These are phyloP conservation scores for Plasmodium cynomolgi DNA, from an alignment of 169 alveolate genomes.

Conservation along the genomic window DNA sequence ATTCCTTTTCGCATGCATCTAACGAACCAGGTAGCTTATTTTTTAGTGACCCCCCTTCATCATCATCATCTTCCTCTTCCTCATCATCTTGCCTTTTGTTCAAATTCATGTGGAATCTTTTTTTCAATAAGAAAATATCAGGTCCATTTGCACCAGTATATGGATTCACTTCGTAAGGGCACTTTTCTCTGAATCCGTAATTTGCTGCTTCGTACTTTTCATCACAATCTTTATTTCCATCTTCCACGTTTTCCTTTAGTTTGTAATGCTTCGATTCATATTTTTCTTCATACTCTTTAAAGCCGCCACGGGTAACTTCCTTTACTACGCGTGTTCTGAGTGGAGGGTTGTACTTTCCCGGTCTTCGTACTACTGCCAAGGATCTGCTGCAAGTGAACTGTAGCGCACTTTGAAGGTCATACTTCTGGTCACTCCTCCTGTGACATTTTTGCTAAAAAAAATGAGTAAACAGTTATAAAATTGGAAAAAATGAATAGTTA, in stretches of 20 bases:
- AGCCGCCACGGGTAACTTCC: slow-evolving; percentile 17
- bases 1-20: background rate
- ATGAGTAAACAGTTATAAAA: background rate
- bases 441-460: background rate
- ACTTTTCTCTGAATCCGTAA: slow-evolving; percentile 26
- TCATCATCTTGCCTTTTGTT: background rate
- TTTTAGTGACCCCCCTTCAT: background rate
- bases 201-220: slow-evolving; percentile 48
- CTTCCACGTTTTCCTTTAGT: slow-evolving; percentile 21
- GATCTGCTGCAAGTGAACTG: background rate
- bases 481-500: background rate
- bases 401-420: background rate
- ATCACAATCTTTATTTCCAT: slow-evolving; percentile 34
- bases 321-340: slow-evolving; percentile 1
- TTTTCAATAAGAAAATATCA: slow-evolving; percentile 10
- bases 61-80: background rate
- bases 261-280: slow-evolving; percentile 19
- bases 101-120: background rate
- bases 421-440: background rate
- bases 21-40: slow-evolving; percentile 16
- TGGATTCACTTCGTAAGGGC: slow-evolving; percentile 8
- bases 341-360: background rate
- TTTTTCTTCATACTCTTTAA: slow-evolving; percentile 28
- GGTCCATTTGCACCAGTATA: background rate
- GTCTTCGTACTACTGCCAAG: background rate